These are phyloP conservation scores for Bretschneidera sinensis DNA, from an alignment of 345 rosid species.

Conservation along the genomic window DNA sequence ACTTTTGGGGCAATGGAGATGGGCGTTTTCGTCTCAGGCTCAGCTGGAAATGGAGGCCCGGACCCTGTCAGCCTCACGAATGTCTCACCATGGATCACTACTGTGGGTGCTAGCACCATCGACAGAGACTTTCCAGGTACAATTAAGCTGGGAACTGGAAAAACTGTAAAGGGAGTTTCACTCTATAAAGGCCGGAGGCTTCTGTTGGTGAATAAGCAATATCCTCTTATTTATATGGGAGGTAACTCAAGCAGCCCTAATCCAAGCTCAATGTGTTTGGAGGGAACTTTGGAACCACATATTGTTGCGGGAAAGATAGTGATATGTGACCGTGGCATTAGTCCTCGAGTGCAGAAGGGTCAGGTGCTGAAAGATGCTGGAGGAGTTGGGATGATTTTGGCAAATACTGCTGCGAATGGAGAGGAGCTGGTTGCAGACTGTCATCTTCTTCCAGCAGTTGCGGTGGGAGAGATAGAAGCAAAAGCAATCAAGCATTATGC, in stretches of 20 bases:
- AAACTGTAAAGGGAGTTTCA: slow-evolving; percentile 45
- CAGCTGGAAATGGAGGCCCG: slow-evolving; percentile 79
- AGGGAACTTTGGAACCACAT: slow-evolving; percentile 46
- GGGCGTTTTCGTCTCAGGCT: slow-evolving; percentile 72
- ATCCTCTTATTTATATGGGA: slow-evolving; percentile 58
- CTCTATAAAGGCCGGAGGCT: slow-evolving; percentile 48
- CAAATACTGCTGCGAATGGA: slow-evolving; percentile 66
- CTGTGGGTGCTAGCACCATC: slow-evolving; percentile 79
- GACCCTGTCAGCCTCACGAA: slow-evolving; percentile 57
- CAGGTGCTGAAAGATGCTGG: slow-evolving; percentile 61
- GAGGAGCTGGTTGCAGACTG: slow-evolving; percentile 90
- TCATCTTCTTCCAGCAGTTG: slow-evolving; percentile 78
- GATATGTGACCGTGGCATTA: slow-evolving; percentile 65
- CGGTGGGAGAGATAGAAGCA: slow-evolving; percentile 81
- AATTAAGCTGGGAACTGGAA: slow-evolving; percentile 45
- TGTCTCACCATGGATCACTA: slow-evolving; percentile 80
- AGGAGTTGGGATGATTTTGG: slow-evolving; percentile 61
- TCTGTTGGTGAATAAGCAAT: slow-evolving; percentile 31
- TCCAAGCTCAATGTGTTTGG: slow-evolving; percentile 55
- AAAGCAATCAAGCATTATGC: slow-evolving; percentile 58
- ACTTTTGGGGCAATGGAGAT: slow-evolving; percentile 85
- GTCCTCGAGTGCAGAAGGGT: slow-evolving; percentile 62
- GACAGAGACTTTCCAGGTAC: slow-evolving; percentile 70
- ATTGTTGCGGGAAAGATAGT: slow-evolving; percentile 62
- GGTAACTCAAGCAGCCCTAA: slow-evolving; percentile 47